Conservation (phyloP, 2,329 filamentous ascomycete genomes). For the Hymenoscyphus occultus region DNA sequence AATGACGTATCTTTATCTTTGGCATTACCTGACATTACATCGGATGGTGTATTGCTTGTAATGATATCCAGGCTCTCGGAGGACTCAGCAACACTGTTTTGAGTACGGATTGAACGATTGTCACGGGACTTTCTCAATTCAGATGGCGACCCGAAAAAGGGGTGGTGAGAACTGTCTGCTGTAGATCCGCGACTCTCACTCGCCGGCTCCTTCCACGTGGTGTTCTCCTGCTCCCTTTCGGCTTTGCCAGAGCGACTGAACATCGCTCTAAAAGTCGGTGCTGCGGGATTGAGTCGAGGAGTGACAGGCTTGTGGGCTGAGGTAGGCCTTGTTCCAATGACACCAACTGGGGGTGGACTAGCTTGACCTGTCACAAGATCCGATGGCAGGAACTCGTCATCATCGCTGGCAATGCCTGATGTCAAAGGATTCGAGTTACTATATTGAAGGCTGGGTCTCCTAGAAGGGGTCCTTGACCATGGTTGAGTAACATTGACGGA, state of each 20-base stretch:
- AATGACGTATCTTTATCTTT: conserved; percentile 51
- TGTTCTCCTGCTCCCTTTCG: conserved; percentile 40
- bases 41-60: conserved; percentile 56
- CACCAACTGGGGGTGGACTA: conserved; percentile 58
- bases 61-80: conserved; percentile 47
- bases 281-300: conserved; percentile 76
- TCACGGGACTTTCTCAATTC: conserved; percentile 56
- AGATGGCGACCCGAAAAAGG: conserved; percentile 46
- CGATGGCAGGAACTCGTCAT: conserved; percentile 61
- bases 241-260: conserved; percentile 52
- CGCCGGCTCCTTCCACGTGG: conserved; percentile 41
- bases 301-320: conserved; percentile 49
- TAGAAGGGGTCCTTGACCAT: conserved; percentile 75
- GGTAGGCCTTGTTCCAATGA: conserved; percentile 75
- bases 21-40: conserved; percentile 43
- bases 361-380: conserved; percentile 52
- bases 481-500: conserved; percentile 45
- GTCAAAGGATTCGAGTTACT: conserved; percentile 65
- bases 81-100: conserved; percentile 54
- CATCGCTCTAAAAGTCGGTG: conserved; percentile 77
- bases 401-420: conserved; percentile 59
- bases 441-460: conserved; percentile 75
- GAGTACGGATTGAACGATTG: conserved; percentile 54
- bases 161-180: conserved; percentile 34
- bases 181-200: conserved; percentile 34